Percentiles rank a stretch among this genome's conserved stretches.
phyloP scores from a whole-genome alignment of 768 basidiomycete genomes.

The Macrocybe gigantea region DNA sequence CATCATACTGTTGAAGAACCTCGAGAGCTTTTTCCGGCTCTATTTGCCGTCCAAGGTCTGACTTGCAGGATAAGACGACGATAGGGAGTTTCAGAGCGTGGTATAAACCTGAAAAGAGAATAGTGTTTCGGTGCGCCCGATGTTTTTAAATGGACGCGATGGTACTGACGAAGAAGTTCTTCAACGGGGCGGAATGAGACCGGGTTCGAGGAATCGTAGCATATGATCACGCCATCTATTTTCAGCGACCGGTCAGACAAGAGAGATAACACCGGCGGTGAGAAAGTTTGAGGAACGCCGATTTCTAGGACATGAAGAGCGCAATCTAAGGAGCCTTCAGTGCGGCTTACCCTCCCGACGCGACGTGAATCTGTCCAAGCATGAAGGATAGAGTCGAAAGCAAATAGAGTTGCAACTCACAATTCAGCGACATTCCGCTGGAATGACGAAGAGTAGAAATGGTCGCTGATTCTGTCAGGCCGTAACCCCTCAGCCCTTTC shows the following conservation, averaged over 20 bases:
- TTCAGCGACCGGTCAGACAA: slow-evolving; percentile 51
- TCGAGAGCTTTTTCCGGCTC: slow-evolving; percentile 47
- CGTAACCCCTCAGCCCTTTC: slow-evolving; percentile 65
- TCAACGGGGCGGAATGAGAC: slow-evolving; percentile 63
- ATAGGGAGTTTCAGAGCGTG: slow-evolving; percentile 51
- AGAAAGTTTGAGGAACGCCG: slow-evolving; percentile 29
- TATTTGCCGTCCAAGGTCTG: slow-evolving; percentile 58
- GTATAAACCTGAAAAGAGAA: slow-evolving; percentile 43
- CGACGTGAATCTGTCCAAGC: slow-evolving; percentile 23
- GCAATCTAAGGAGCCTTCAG: slow-evolving; percentile 34
- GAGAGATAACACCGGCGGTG: slow-evolving; percentile 5
- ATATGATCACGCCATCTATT: slow-evolving; percentile 78
- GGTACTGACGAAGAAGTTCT: slow-evolving; percentile 62
- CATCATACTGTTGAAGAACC: slow-evolving; percentile 56
- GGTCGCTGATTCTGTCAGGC: slow-evolving; percentile 38
- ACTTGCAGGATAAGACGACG: slow-evolving; percentile 85
- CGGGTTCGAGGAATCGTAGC: slow-evolving; percentile 69
- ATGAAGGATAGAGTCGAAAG: not conserved
- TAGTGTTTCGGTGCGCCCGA: no score
- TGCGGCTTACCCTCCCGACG: slow-evolving; percentile 24
- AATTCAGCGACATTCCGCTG: slow-evolving; percentile 29
- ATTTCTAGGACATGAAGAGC: slow-evolving; percentile 50
- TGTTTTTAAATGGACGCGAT: not conserved
- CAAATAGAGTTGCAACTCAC: slow-evolving; percentile 20
- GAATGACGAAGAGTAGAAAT: slow-evolving; percentile 21